Evolutionary conservation across 805 yeast species (phyloP).

Genomic region (Yarrowia yakushimensis): DNA sequence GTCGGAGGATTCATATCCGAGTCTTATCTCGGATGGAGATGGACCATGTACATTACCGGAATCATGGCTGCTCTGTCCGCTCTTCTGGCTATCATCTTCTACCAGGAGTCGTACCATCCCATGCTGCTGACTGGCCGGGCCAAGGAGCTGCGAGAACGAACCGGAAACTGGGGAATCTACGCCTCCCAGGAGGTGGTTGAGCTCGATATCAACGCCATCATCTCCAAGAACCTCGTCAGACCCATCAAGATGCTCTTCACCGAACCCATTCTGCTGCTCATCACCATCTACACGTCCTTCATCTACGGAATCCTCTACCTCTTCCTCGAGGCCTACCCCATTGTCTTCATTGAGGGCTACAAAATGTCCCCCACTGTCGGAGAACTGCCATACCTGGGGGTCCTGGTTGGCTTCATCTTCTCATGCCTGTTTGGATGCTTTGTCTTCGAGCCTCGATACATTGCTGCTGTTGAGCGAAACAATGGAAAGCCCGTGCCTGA

Average conservation of each 20-base stretch:
- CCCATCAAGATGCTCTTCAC: conserved; percentile 62
- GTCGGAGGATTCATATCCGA: conserved; percentile 64
- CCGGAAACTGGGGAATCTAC: conserved; percentile 77
- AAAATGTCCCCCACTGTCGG: conserved; percentile 56
- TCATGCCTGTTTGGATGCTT: conserved; percentile 47
- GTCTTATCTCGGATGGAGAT: conserved; percentile 72
- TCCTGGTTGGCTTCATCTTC: conserved; percentile 58
- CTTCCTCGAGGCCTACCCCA: conserved; percentile 69
- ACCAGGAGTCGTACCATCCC: conserved; percentile 69
- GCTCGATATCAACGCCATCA: conserved; percentile 54
- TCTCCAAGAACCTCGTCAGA: conserved; percentile 58
- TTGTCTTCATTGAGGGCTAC: conserved; percentile 63
- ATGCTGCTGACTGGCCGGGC: conserved; percentile 62
- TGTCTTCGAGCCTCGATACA: conserved; percentile 53
- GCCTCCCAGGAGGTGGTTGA: conserved; percentile 68
- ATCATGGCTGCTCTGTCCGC: conserved; percentile 49
- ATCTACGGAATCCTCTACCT: conserved; percentile 75
- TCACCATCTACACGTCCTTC: conserved; percentile 69
- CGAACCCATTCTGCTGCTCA: conserved; percentile 66
- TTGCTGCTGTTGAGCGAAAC: conserved; percentile 47
- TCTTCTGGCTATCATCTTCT: conserved; percentile 42
- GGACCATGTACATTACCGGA: conserved; percentile 73
- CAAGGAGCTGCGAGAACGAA: conserved; percentile 53
- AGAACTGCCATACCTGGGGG: conserved; percentile 74
- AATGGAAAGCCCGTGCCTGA: conserved; percentile 73